Evolutionary conservation across 305 asterid genomes (phyloP), one percentile per base, ranked within the genome.

Genomic region (Fraxinus angustifolia): DNA sequence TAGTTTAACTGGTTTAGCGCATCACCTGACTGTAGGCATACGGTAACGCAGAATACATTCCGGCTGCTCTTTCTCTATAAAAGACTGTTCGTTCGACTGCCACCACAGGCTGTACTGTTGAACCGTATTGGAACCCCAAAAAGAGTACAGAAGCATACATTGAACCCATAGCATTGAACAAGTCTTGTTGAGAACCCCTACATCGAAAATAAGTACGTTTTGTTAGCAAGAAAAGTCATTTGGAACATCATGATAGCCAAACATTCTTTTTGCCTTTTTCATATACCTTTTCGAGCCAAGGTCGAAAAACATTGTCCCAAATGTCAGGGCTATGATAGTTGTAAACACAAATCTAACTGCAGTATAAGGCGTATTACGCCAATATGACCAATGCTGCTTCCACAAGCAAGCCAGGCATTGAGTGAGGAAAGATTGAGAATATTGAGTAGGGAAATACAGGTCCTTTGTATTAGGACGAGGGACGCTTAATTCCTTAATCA

Each of bases 61-160:
- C 93, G 0, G 93, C 93, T 31, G 95, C 95, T 84, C 84, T 90
- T 71, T 91, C 95, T 88, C 93, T 84, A 82, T 90, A 91, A 75
- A 90, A 90, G 42, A 91, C 92, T 1, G 93, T 90, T 77, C 95
- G 78, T 79, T 91, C 95, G 21, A 91, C 80, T 1, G 93, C 89
- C 80, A 90, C 90, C 73, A 91, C 95, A 1, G 93, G 92, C 48
- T 91, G 93, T 1, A 91, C 91, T 17, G 91, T 75, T 0, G 92
- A 90, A 38, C 92, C 79, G 23, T 91, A 87, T 80, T 90, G 91
- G 76, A 86, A 88, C 0, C 94, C 94, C 76, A 90, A 85, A 80
- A 91, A 91, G 79, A 81, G 80, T 83, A 90, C 35, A 30, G 93
- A 78, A 67, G 93, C 87, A 48, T 85, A 90, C 89, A 90, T 87